Evolutionary conservation across 352 stramenopile genomes (phyloP).

Genomic region (Plasmopara viticola): DNA sequence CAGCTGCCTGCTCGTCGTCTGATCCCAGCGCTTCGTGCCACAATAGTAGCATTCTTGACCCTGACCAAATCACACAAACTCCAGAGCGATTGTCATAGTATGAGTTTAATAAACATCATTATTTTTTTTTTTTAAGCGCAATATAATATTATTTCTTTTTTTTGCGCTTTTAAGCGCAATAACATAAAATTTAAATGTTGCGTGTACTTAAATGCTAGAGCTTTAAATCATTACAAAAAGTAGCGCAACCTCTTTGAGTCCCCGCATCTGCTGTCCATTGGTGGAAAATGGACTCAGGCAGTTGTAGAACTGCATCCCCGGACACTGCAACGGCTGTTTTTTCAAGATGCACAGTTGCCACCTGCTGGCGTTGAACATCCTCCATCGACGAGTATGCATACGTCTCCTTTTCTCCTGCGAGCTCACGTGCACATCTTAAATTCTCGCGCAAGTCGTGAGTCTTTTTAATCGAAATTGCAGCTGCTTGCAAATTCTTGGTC

Average conservation of each 20-base stretch:
- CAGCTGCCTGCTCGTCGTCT: constrained; percentile 57
- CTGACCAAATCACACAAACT: no score
- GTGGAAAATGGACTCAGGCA: constrained; percentile 63
- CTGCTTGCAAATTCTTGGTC: constrained; percentile 59
- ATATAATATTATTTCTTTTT: no score
- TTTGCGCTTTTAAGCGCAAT: not conserved
- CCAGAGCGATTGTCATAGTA: no score
- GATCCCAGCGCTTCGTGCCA: constrained; percentile 58
- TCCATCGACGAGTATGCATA: constrained; percentile 68
- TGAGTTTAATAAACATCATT: no score
- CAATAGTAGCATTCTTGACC: constrained; percentile 33
- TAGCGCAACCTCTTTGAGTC: no score
- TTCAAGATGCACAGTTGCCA: constrained; percentile 64
- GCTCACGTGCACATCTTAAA: constrained; percentile 19
- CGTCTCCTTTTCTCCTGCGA: constrained; percentile 19
- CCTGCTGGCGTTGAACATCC: constrained; percentile 49
- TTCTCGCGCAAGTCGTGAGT: constrained; percentile 50
- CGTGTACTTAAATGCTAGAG: not conserved
- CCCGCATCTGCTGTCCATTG: constrained; percentile 32
- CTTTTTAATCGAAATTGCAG: constrained; percentile 46
- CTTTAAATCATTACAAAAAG: no score
- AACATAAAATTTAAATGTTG: not conserved
- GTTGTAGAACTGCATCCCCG: constrained; percentile 60
- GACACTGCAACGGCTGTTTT: constrained; percentile 63
- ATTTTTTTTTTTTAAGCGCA: not conserved